These are phyloP conservation scores for Choanephora cucurbitarum DNA, from an alignment of 371 early-diverging fungal genomes.

Conservation along the genomic window DNA sequence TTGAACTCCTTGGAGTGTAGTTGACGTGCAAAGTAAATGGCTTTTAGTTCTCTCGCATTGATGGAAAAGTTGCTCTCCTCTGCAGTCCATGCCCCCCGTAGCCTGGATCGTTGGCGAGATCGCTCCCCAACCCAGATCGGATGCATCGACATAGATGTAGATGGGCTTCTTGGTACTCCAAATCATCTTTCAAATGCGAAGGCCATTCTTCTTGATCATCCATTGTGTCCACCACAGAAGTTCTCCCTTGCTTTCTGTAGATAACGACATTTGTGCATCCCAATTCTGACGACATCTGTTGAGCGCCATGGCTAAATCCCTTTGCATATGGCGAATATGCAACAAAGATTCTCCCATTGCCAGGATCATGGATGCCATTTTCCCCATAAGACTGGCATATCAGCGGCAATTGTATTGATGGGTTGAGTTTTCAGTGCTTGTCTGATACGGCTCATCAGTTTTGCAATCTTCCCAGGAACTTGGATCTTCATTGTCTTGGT, in stretches of 20 bases:
- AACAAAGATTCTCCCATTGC: conserved; percentile 15
- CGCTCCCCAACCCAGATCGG: conserved; percentile 14
- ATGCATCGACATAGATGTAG: conserved; percentile 16
- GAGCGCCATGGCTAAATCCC: conserved; percentile 8
- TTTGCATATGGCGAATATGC: conserved; percentile 5
- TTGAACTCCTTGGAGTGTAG: conserved; percentile 4
- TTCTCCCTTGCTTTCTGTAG: too few species aligned
- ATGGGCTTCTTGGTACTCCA: background rate
- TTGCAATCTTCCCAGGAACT: background rate
- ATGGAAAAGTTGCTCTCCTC: background rate
- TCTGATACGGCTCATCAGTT: background rate
- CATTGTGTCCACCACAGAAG: too few species aligned
- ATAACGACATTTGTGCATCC: too few species aligned
- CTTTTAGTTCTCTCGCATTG: conserved; percentile 12
- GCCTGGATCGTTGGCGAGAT: background rate
- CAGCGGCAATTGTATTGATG: conserved; percentile 7
- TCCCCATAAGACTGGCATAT: conserved; percentile 13
- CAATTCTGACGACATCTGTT: too few species aligned
- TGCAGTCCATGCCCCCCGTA: background rate
- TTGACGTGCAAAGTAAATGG: conserved; percentile 10
- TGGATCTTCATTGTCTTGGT: conserved; percentile 4
- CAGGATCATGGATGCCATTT: conserved; percentile 18
- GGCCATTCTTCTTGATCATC: conserved; percentile 8
- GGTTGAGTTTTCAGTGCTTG: background rate
- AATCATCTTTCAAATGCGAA: conserved; percentile 2